Conservation (phyloP, 2,329 filamentous ascomycete species). For the Rhytidhysteron rufulum region DNA sequence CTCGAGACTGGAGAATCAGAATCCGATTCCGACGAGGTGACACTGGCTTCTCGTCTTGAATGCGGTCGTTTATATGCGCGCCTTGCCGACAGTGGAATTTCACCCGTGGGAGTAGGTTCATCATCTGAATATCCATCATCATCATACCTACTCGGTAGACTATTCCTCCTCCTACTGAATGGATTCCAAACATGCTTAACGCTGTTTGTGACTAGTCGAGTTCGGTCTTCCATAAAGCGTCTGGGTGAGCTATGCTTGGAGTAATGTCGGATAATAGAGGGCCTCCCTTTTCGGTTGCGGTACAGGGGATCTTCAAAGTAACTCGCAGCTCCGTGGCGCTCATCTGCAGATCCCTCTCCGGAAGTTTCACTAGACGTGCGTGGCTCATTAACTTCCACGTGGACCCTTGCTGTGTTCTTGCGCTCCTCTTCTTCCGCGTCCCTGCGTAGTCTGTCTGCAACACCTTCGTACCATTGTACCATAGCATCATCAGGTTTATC, state of each 20-base stretch:
- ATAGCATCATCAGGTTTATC: constrained; percentile 71
- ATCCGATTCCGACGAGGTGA: constrained; percentile 28
- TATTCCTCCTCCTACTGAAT: constrained; percentile 22
- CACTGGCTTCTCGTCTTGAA: constrained; percentile 30
- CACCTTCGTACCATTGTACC: constrained; percentile 77
- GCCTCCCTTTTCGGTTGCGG: constrained; percentile 41
- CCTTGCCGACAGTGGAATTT: constrained; percentile 16
- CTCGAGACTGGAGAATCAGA: constrained; percentile 22
- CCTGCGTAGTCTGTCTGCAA: constrained; percentile 65
- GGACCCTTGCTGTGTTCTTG: constrained; percentile 19
- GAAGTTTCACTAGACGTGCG: constrained; percentile 29
- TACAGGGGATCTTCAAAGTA: constrained; percentile 51
- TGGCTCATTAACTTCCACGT: constrained; percentile 17
- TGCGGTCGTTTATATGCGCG: constrained; percentile 23
- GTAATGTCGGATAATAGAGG: constrained; percentile 40
- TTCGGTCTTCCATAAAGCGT: constrained; percentile 23
- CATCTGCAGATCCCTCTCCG: constrained; percentile 39
- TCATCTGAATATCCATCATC: constrained; percentile 17
- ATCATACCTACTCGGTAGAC: constrained; percentile 21
- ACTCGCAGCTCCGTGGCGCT: constrained; percentile 40
- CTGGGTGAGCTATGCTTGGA: constrained; percentile 26
- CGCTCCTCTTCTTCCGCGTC: constrained; percentile 51
- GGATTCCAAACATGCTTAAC: constrained; percentile 35
- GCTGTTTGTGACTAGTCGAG: constrained; percentile 21
- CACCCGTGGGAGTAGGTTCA: constrained; percentile 21